phyloP scores from a whole-genome alignment of 225 moss, liverwort and hornwort genomes.

The Ulota crispa region DNA sequence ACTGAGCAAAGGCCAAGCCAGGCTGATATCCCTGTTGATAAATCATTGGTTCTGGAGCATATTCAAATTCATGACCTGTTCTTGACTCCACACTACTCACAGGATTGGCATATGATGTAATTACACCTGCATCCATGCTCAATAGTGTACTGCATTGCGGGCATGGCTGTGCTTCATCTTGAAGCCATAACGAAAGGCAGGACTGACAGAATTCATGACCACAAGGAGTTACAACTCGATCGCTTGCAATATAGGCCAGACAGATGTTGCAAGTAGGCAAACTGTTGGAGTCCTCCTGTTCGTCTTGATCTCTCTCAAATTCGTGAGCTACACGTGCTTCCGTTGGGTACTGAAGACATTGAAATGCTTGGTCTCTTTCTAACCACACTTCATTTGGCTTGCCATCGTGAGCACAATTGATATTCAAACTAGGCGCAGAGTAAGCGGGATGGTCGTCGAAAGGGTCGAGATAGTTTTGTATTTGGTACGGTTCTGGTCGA shows the following conservation, averaged over 20 bases:
- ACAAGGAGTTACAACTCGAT: constrained; percentile 17
- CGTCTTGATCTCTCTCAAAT: constrained; percentile 1
- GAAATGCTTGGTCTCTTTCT: neutral
- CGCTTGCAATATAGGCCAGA: neutral
- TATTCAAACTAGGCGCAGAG: neutral
- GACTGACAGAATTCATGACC: constrained; percentile 15
- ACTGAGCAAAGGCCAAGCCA: constrained; percentile 5
- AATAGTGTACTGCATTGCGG: neutral
- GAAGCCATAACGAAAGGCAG: constrained; percentile 17
- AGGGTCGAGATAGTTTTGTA: neutral
- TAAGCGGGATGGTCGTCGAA: neutral
- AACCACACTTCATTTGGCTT: constrained; percentile 13
- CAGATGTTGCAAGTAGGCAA: constrained; percentile 12
- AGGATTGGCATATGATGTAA: neutral
- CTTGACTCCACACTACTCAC: neutral
- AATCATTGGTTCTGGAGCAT: constrained; percentile 1
- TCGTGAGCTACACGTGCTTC: neutral
- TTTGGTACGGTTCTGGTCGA: neutral
- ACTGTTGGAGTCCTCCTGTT: neutral
- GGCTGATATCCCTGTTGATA: constrained; percentile 9
- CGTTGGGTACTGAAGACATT: neutral
- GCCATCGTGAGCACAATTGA: constrained; percentile 6
- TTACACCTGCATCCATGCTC: neutral
- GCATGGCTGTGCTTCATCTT: constrained; percentile 11
- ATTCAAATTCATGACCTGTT: neutral